Conservation (phyloP, 2,329 filamentous ascomycete species). For the Macrophomina phaseolina region DNA sequence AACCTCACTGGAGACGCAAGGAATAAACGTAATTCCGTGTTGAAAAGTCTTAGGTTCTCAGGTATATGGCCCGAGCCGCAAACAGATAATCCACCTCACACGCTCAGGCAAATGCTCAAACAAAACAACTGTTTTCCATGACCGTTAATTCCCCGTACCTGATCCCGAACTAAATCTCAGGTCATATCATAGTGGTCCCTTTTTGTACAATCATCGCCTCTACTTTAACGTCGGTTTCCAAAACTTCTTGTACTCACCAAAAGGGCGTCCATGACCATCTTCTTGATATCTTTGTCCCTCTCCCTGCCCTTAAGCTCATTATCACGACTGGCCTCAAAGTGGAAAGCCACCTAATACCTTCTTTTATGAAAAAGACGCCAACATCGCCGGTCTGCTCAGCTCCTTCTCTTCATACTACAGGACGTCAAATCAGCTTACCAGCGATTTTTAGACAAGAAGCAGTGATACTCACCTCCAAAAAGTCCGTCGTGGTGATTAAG, state of each 20-base stretch:
- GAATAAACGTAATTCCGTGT: too few relatives aligned
- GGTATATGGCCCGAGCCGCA: too few relatives aligned
- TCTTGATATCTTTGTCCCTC: too few relatives aligned
- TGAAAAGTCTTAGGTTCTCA: too few relatives aligned
- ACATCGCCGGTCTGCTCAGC: background rate
- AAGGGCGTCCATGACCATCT: too few relatives aligned
- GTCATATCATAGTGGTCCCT: background rate
- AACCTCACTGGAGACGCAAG: too few relatives aligned
- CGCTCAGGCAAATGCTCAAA: too few relatives aligned
- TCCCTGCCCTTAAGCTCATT: background rate
- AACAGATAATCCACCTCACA: too few relatives aligned
- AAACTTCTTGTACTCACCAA: background rate
- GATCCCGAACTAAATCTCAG: background rate
- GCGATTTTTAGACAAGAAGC: too few relatives aligned
- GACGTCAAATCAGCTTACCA: too few relatives aligned
- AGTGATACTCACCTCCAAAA: constrained; percentile 73
- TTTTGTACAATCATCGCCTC: background rate
- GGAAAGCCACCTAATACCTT: background rate
- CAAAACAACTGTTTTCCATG: background rate
- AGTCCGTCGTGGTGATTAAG: constrained; percentile 80
- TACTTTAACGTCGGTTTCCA: background rate
- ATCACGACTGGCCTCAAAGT: background rate
- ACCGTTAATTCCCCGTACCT: background rate
- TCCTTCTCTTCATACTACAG: constrained; percentile 5
- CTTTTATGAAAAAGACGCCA: constrained; percentile 1